Evolutionary conservation across 2,329 filamentous ascomycete species (phyloP), one percentile per base, ranked within the genome.

Genomic region (Mycosphaerella sp.): DNA sequence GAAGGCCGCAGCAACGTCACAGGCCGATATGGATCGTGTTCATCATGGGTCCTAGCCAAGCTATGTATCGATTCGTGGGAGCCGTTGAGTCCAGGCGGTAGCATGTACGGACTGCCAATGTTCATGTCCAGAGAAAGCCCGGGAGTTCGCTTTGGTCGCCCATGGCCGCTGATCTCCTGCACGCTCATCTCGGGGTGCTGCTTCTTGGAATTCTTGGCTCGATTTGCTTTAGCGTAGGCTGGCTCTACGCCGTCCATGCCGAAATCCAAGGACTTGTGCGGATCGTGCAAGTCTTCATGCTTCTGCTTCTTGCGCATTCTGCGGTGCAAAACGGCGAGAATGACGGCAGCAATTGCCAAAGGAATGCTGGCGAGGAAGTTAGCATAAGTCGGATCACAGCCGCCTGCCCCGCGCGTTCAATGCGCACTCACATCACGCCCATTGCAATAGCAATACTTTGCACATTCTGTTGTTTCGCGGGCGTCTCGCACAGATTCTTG

Each of bases 221-320:
- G 30, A 10, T 32, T 32, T 34, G 65, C 55, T 37, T 58, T 57
- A 25, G 52, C 42, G 1, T 53, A 48, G 10, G 30, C 42, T 17
- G 54, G 52, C 46, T 51, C 56, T 34, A 60, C 58, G 50, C 58
- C 58, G n/a, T 85, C 88, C 65, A 96, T 71, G 32, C 93, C 93
- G 66, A 96, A 98, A 68, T 98, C 93, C 65, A 97, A 78, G 0
- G 89, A 93, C 65, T 86, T 90, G 70, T 94, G 88, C 60, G 88
- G 87, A 69, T 96, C 90, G 56, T 86, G 82, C 14, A 79, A 77
- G 71, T 98, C 93, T 71, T 98, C 93, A 52, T 77, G 73, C 49
- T 76, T 75, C 57, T 89, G 76, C 63, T 82, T 89, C 66, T 79
- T 81, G 35, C 87, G 71, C 63, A 89, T 86, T 67, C 88, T 80